Conservation (phyloP, 2,329 filamentous ascomycete species). For the Arachnomyces sp. region DNA sequence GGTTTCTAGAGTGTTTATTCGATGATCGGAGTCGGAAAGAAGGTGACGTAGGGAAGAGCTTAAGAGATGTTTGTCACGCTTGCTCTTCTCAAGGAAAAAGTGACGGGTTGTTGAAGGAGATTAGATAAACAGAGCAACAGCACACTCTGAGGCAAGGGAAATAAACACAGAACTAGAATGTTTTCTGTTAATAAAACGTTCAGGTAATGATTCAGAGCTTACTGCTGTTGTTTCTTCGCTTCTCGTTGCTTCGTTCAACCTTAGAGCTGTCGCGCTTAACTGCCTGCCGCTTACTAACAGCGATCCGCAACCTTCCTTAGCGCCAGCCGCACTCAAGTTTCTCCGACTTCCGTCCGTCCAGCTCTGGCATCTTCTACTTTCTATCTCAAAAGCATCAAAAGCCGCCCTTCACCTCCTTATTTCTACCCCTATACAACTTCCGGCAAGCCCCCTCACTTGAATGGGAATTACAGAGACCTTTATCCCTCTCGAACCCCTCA, state of each 20-base stretch:
- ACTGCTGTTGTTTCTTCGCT: too few relatives aligned
- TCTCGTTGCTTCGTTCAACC: too few relatives aligned
- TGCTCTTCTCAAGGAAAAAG: neutral
- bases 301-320: too few relatives aligned
- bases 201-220: too few relatives aligned
- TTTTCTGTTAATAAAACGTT: too few relatives aligned
- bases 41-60: slow-evolving; percentile 4
- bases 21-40: slow-evolving; percentile 9
- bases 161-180: too few relatives aligned
- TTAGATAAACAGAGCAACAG: too few relatives aligned
- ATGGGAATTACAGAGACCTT: neutral
- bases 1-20: slow-evolving; percentile 11
- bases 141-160: too few relatives aligned
- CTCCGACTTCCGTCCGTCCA: neutral
- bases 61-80: too few relatives aligned
- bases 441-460: neutral
- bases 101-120: neutral
- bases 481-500: neutral
- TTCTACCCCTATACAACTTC: neutral
- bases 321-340: slow-evolving; percentile 1
- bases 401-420: neutral
- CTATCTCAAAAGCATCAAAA: neutral
- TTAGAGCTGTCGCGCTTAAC: too few relatives aligned
- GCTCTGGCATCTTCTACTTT: neutral
- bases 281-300: too few relatives aligned